Evolutionary conservation across 345 rosid genomes (phyloP), one percentile per base, ranked within the genome.

Genomic region (Rubroshorea leprosula): DNA sequence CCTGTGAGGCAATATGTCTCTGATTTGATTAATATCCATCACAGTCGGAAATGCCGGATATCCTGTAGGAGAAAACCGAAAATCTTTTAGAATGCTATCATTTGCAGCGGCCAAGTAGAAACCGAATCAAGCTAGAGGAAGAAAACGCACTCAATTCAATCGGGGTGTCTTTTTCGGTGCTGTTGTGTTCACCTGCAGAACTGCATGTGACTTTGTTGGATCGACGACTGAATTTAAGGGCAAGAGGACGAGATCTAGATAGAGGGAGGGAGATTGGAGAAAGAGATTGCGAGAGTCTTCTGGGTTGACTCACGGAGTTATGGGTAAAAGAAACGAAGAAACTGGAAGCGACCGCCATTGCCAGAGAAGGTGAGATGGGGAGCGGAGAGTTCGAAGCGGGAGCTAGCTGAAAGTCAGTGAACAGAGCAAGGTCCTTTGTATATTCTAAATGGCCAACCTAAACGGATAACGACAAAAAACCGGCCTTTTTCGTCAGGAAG

Each of bases 1-100:
- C 97, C 97, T 77, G 73, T 89, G 97, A 18, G 99, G 99, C 61
- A 93, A 72, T 68, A 93, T 85, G 56, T 89, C 90, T 56, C 74
- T 84, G 64, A 93, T 89, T 85, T 83, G 81, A 64, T 93, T 89
- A 43, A 89, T 83, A 61, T 93, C 96, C 90, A 93, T 79, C 64
- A 93, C 96, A 21, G 80, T 76, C 45, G 89, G 93, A 69, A 68
- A 85, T 44, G 93, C 86, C n/a, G 78, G 61, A 64, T 68, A 85
- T 55, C 70, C 92, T 85, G 75, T 9, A 29, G 35, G n/a, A 35
- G 6, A 35, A 15, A 44, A 44, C 1, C 47, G 16, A 2, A 44
- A 35, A 6, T 35, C 41, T 29, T 29, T 9, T 9, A 29, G 4
- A 29, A 29, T 4, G 4, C 9, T 9, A 29, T 4, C 35, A 29